Evolutionary conservation across 495 filamentous ascomycete genomes (phyloP), one percentile per base, ranked within the genome.

Genomic region (Penicillium macrosclerotiorum): DNA sequence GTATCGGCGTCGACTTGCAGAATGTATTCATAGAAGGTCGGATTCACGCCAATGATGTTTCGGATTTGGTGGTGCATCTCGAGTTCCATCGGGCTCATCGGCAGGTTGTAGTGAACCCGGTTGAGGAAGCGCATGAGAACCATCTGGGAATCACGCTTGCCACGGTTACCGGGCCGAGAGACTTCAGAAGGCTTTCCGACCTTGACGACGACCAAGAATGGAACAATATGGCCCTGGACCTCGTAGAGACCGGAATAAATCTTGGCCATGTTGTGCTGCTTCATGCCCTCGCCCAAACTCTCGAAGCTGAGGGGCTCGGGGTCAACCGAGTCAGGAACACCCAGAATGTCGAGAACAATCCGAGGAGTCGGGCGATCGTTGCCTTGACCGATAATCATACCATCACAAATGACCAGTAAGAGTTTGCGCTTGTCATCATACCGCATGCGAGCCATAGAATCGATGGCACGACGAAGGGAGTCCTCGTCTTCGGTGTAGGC

Each of bases 81-180:
- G 29, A 99, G 77, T 65, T 99, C 94, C 51, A 99, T 79, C 17
- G 93, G 93, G 55, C 81, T 93, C 93, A 99, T 99, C 12, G 94
- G 74, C 30, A 88, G 70, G 63, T 95, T 95, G 75, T 99, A 95
- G 67, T 97, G 93, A 34, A 99, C 88, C 39, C 93, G 86, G 76
- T 97, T 97, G 55, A 99, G 75, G 82, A 97, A 99, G 47, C 93
- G 83, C 91, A 99, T 96, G 46, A 96, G 72, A 49, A 97, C 72
- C 84, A 97, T 95, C 70, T 99, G 93, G 27, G 93, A 96, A 70
- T 99, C 93, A 77, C 93, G 93, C 75, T 99, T 99, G 69, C 93
- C 93, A 73, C 93, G 84, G 71, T 99, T 99, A 61, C 93, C 93
- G 41, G 93, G 93, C 30, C 90, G 88, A 32, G 93, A 92, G 3